Conservation (phyloP, 1,284 basidiomycete genomes). For the Cystobasidium slooffiae region DNA sequence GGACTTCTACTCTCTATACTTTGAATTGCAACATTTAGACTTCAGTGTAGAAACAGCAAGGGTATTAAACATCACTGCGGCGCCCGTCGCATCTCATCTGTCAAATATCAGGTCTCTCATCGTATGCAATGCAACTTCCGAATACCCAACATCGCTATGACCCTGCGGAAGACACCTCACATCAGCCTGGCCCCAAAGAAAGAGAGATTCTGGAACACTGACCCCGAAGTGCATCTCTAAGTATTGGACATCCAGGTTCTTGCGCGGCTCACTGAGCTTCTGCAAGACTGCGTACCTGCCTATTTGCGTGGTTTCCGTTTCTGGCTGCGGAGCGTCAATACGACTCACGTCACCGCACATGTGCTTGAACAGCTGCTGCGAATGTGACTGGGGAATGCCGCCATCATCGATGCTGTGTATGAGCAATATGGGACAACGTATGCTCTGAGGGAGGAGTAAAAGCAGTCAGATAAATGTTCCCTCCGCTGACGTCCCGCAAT, state of each 20-base stretch:
- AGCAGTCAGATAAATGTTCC: conserved; percentile 25
- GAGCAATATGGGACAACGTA: conserved; percentile 72
- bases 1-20: not conserved
- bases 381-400: conserved; percentile 78
- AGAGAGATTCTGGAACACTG: not conserved
- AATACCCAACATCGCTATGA: conserved; percentile 30
- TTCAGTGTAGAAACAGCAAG: conserved; percentile 3
- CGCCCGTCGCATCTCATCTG: not conserved
- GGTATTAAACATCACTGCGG: not conserved
- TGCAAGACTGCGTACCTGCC: not conserved
- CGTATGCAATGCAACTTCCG: conserved; percentile 22
- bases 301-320: not conserved
- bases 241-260: not conserved
- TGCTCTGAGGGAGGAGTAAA: conserved; percentile 59
- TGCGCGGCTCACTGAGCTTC: not conserved
- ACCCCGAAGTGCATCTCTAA: conserved; percentile 29
- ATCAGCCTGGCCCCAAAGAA: no score
- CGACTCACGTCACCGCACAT: not conserved
- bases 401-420: conserved; percentile 79
- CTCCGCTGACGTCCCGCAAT: conserved; percentile 8
- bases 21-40: not conserved
- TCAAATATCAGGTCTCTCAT: conserved; percentile 25
- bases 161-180: not conserved
- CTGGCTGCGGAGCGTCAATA: not conserved
- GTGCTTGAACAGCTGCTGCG: conserved; percentile 71